These are phyloP conservation scores for Basipetospora chlamydospora DNA, from an alignment of 2,329 filamentous ascomycete genomes.

Conservation along the genomic window DNA sequence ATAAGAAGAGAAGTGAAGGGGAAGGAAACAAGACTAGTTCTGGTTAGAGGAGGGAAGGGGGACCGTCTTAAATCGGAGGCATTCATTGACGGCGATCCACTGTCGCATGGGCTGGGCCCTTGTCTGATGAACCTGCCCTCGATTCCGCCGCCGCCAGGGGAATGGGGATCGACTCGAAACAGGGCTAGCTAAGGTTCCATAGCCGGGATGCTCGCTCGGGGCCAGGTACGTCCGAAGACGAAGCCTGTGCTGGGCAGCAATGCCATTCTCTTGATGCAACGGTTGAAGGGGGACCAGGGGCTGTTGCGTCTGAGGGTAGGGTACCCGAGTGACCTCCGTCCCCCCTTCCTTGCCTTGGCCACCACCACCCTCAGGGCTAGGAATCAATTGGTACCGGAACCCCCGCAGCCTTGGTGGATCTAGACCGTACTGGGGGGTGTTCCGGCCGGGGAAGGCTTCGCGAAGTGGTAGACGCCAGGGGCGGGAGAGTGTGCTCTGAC, in stretches of 20 bases:
- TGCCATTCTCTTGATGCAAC: conserved; percentile 3
- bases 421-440: too few species aligned
- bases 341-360: too few species aligned
- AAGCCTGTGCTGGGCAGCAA: not conserved
- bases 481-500: conserved; percentile 21
- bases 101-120: conserved; percentile 6
- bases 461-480: not conserved
- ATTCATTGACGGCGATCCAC: conserved; percentile 7
- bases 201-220: conserved; percentile 3
- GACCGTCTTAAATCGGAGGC: conserved; percentile 12
- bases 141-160: too few species aligned
- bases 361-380: too few species aligned
- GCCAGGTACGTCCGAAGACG: conserved; percentile 2
- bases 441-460: too few species aligned
- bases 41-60: conserved; percentile 9
- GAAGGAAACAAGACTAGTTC: conserved; percentile 13
- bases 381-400: too few species aligned
- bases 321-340: too few species aligned
- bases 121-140: conserved; percentile 5
- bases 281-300: conserved; percentile 4
- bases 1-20: conserved; percentile 16
- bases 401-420: too few species aligned
- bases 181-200: conserved; percentile 9
- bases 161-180: conserved; percentile 9
- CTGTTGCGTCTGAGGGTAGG: conserved; percentile 3